Percentiles rank a stretch among this genome's conserved stretches.
These are phyloP conservation scores for Coemansia sp. DNA, from an alignment of 192 early-diverging fungal species.

Conservation along the genomic window DNA sequence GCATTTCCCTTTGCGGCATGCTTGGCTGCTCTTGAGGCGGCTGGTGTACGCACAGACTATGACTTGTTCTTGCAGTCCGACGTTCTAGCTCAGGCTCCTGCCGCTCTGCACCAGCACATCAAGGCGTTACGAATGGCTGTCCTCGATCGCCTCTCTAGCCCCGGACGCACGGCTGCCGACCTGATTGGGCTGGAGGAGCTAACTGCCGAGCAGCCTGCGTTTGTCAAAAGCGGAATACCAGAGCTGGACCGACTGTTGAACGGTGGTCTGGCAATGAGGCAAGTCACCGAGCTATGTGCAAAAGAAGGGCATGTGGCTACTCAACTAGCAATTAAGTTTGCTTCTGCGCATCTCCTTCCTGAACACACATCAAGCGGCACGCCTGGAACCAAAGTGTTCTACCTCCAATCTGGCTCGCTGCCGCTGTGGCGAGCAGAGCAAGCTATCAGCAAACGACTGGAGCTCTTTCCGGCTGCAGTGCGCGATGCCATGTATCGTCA, in stretches of 20 bases:
- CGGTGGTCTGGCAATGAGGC: conserved; percentile 21
- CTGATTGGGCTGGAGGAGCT: background rate
- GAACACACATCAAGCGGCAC: background rate
- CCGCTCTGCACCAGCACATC: conserved; percentile 25
- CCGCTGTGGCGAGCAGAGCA: conserved; percentile 29
- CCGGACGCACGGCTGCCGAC: conserved; percentile 21
- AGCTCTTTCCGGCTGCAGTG: background rate
- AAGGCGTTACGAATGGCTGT: conserved; percentile 31
- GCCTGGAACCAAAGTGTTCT: conserved; percentile 14
- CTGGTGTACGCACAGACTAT: conserved; percentile 40
- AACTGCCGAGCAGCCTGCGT: background rate
- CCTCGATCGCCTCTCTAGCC: conserved; percentile 28
- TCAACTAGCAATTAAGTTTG: conserved; percentile 26
- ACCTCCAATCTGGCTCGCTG: conserved; percentile 26
- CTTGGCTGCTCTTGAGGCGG: conserved; percentile 19
- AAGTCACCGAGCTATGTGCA: conserved; percentile 33
- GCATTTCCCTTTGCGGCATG: conserved; percentile 16
- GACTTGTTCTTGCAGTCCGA: conserved; percentile 43
- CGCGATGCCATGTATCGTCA: conserved; percentile 6
- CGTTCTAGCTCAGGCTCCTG: conserved; percentile 20
- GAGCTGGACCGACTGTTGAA: conserved; percentile 25
- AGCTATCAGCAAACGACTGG: conserved; percentile 8
- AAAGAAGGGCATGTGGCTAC: conserved; percentile 17
- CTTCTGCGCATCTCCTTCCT: conserved; percentile 28
- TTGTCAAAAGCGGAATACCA: conserved; percentile 22